These are phyloP conservation scores for Flaveria floridana DNA, from an alignment of 140 eudicot species.

Conservation along the genomic window DNA sequence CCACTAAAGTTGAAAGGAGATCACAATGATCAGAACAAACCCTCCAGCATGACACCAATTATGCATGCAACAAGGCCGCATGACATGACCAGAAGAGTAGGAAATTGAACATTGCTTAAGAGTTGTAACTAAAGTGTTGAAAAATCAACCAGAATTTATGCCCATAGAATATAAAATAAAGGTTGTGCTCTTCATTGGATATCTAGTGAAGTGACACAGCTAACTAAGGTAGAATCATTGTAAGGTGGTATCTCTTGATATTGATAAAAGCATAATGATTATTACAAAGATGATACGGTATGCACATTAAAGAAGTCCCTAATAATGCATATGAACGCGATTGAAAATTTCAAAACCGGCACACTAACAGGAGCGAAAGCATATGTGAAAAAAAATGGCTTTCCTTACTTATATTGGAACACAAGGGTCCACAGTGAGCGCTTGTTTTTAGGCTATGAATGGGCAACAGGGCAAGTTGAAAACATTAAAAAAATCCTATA, in stretches of 20 bases:
- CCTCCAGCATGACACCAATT: background rate
- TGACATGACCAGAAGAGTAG: background rate
- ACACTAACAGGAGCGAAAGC: background rate
- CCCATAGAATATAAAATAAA: background rate
- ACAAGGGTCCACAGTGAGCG: background rate
- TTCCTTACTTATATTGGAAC: constrained; percentile 3
- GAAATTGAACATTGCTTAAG: background rate
- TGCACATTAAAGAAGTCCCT: constrained; percentile 17
- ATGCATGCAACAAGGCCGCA: background rate
- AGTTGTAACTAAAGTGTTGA: background rate
- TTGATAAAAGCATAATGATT: constrained; percentile 11
- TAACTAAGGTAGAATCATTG: background rate
- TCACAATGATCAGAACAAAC: constrained; percentile 7
- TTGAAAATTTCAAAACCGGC: background rate
- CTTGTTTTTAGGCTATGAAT: constrained; percentile 4
- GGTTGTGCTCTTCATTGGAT: background rate
- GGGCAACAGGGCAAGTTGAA: background rate
- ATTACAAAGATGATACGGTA: background rate
- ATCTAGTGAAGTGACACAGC: constrained; percentile 7
- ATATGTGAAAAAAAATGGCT: background rate
- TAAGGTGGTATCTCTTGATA: constrained; percentile 6
- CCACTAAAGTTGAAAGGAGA: constrained; percentile 8
- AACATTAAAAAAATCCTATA: background rate
- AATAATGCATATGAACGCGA: constrained; percentile 2
- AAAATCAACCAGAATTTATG: background rate